Evolutionary conservation across 2,329 filamentous ascomycete species (phyloP).

Genomic region (Colletotrichum spinosum): DNA sequence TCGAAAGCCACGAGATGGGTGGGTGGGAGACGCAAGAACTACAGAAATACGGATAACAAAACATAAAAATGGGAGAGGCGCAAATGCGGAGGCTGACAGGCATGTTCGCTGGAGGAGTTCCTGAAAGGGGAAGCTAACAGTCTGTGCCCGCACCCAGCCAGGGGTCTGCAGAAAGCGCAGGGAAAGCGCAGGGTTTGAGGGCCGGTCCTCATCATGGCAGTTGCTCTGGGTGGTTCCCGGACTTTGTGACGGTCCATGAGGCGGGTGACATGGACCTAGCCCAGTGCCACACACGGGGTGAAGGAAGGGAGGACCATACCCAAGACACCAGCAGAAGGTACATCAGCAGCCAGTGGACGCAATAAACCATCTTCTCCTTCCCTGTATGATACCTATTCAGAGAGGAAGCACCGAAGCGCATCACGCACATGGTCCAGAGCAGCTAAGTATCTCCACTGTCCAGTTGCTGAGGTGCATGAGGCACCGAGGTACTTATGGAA

Average conservation of each 20-base stretch:
- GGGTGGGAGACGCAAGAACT: not conserved
- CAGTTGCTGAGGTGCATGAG: too few species aligned
- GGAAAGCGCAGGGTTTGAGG: conserved; percentile 29
- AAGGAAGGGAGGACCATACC: not conserved
- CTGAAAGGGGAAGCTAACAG: conserved; percentile 38
- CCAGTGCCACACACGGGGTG: conserved; percentile 13
- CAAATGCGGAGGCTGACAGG: conserved; percentile 36
- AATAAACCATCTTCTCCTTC: too few species aligned
- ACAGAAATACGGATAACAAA: conserved; percentile 4
- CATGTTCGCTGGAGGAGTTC: conserved; percentile 36
- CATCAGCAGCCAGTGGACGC: too few species aligned
- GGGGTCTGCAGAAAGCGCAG: conserved; percentile 34
- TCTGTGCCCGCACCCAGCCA: conserved; percentile 36
- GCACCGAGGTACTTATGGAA: too few species aligned
- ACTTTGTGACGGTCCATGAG: conserved; percentile 27
- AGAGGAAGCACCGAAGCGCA: too few species aligned
- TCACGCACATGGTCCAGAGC: too few species aligned
- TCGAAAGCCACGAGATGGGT: not conserved
- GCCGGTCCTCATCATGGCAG: conserved; percentile 36
- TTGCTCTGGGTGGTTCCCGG: conserved; percentile 26
- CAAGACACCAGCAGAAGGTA: not conserved
- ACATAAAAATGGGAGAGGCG: conserved; percentile 27
- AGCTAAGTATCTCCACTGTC: too few species aligned
- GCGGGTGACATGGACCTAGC: too few species aligned
- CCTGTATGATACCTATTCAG: too few species aligned